A percentile compares a stretch with the other conserved stretches of the same genome.
Evolutionary conservation across 805 yeast genomes (phyloP).

Genomic region (Danielia reshetovae): DNA sequence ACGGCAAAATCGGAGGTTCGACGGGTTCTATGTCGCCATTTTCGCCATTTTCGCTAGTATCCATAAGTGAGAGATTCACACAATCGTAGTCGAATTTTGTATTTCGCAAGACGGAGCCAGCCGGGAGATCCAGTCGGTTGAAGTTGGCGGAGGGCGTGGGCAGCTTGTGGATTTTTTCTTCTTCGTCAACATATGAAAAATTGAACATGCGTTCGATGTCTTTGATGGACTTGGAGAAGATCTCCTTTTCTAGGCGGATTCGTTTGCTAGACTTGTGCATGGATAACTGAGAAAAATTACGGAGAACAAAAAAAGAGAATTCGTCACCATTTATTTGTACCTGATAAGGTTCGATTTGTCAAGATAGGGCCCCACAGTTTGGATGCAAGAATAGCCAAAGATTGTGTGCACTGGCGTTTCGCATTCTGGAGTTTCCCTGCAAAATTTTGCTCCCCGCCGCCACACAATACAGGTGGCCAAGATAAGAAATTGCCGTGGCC

Average conservation of each 20-base stretch:
- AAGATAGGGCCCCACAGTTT: neutral
- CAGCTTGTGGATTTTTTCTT: neutral
- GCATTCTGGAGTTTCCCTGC: too few species aligned
- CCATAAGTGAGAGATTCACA: conserved; percentile 7
- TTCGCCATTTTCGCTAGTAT: conserved; percentile 5
- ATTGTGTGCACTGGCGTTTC: too few species aligned
- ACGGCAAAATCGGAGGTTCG: conserved; percentile 1
- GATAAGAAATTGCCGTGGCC: too few species aligned
- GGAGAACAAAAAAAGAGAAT: neutral
- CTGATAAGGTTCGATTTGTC: neutral
- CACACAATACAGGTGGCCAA: too few species aligned
- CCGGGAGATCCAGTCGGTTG: conserved; percentile 10
- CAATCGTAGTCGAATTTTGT: conserved; percentile 12
- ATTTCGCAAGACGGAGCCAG: conserved; percentile 5
- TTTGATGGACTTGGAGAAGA: conserved; percentile 13
- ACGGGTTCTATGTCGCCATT: neutral
- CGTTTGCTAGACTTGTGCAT: conserved; percentile 15
- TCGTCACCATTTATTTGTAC: too few species aligned
- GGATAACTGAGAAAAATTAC: neutral
- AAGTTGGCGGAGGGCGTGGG: neutral
- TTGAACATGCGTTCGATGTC: conserved; percentile 16
- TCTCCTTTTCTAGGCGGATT: conserved; percentile 12
- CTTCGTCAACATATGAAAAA: conserved; percentile 5
- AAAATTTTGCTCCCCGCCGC: too few species aligned
- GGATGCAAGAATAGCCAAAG: too few species aligned